phyloP scores from a whole-genome alignment of 192 early-diverging fungal genomes.

The Coemansia aciculifera region DNA sequence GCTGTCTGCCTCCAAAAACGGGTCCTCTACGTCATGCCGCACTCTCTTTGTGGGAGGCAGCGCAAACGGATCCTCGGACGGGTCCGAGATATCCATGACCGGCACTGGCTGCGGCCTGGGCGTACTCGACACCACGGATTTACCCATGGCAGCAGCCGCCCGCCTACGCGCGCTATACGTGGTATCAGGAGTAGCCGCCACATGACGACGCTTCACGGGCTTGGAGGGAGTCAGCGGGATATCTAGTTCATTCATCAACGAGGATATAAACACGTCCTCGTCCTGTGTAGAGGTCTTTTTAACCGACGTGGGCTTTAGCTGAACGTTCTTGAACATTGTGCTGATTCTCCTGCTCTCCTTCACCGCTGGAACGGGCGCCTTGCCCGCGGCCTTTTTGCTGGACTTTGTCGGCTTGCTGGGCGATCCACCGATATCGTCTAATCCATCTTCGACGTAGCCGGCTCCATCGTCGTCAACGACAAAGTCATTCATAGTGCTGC shows the following conservation, averaged over 20 bases:
- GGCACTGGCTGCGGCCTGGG: conserved; percentile 17
- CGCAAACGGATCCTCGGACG: conserved; percentile 29
- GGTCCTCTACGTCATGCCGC: conserved; percentile 24
- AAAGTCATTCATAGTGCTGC: conserved; percentile 37
- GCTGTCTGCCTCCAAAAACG: conserved; percentile 9
- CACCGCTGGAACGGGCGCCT: not conserved
- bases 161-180: conserved; percentile 40
- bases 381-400: conserved; percentile 2
- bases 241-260: conserved; percentile 46
- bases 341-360: conserved; percentile 17
- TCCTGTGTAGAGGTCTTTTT: conserved; percentile 13
- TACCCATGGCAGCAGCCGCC: conserved; percentile 13
- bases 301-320: conserved; percentile 17
- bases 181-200: not conserved
- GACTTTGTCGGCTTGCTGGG: conserved; percentile 1
- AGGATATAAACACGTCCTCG: conserved; percentile 52
- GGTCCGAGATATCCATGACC: conserved; percentile 29
- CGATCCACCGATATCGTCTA: conserved; percentile 36
- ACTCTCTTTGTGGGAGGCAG: conserved; percentile 26
- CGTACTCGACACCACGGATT: not conserved
- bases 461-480: conserved; percentile 52
- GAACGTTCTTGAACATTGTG: conserved; percentile 49
- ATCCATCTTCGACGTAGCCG: conserved; percentile 33
- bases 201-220: conserved; percentile 15
- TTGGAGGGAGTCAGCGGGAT: conserved; percentile 34